Evolutionary conservation across 1,139 yeast species (phyloP).

Genomic region (Arxiozyma telluris): DNA sequence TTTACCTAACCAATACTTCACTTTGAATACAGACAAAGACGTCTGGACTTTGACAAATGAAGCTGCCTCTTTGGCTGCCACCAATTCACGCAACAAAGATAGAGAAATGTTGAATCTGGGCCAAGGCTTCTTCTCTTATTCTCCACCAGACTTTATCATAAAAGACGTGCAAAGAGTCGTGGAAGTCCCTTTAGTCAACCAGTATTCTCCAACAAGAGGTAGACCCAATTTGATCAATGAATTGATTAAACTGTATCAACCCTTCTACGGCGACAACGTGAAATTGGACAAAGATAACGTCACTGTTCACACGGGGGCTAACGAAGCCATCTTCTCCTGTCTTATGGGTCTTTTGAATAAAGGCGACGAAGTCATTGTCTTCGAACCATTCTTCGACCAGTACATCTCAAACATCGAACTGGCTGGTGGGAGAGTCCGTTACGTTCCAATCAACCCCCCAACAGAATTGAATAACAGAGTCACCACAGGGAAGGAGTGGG

Average conservation of each 20-base stretch:
- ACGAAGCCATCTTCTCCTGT: constrained; percentile 82
- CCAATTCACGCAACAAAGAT: constrained; percentile 43
- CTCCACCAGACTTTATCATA: constrained; percentile 85
- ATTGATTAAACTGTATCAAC: constrained; percentile 60
- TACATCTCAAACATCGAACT: constrained; percentile 88
- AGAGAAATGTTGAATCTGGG: constrained; percentile 79
- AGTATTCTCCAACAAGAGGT: constrained; percentile 88
- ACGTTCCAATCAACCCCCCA: constrained; percentile 84
- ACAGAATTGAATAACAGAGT: constrained; percentile 51
- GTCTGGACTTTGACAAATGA: constrained; percentile 94
- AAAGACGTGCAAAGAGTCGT: constrained; percentile 75
- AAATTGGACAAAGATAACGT: constrained; percentile 39
- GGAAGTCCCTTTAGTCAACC: constrained; percentile 65
- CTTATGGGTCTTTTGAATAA: constrained; percentile 76
- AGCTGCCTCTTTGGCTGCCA: constrained; percentile 76
- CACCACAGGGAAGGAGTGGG: constrained; percentile 81
- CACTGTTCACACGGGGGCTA: constrained; percentile 90
- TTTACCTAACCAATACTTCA: constrained; percentile 50
- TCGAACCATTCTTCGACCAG: constrained; percentile 95
- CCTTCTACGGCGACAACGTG: constrained; percentile 43
- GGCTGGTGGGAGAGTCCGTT: constrained; percentile 84
- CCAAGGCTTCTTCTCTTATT: constrained; percentile 92
- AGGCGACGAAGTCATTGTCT: constrained; percentile 95
- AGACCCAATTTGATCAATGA: constrained; percentile 66
- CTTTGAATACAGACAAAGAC: constrained; percentile 52